Conservation (phyloP, 257 asterid genomes). For the Leonotis leonurus region DNA sequence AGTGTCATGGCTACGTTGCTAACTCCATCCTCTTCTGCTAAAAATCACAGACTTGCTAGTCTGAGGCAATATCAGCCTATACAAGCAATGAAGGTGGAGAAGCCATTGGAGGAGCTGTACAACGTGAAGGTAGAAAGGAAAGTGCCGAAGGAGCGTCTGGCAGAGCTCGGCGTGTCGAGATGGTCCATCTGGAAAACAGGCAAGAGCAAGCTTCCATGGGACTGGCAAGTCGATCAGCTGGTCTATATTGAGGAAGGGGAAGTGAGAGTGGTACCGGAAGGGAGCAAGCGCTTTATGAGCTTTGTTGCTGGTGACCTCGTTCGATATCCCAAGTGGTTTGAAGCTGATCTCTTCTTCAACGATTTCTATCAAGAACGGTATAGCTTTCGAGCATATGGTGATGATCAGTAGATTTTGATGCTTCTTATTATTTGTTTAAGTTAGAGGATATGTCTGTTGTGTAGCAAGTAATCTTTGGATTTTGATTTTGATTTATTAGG, state of each 20-base stretch:
- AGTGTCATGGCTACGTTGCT: slow-evolving; percentile 33
- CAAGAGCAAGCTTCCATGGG: slow-evolving; percentile 90
- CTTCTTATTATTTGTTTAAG: not conserved
- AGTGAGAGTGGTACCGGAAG: slow-evolving; percentile 94
- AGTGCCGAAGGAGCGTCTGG: slow-evolving; percentile 48
- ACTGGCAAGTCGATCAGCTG: slow-evolving; percentile 94
- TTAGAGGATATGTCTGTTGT: not conserved
- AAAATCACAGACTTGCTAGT: slow-evolving; percentile 11
- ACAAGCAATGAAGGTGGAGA: slow-evolving; percentile 51
- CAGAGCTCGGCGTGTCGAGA: slow-evolving; percentile 58
- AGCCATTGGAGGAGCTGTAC: slow-evolving; percentile 88
- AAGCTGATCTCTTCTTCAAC: slow-evolving; percentile 84
- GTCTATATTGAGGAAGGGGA: slow-evolving; percentile 96
- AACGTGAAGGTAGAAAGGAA: slow-evolving; percentile 73
- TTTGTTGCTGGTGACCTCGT: slow-evolving; percentile 88
- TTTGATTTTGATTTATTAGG: not conserved
- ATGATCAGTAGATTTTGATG: slow-evolving; percentile 32
- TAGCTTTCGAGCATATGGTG: slow-evolving; percentile 82
- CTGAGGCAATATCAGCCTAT: slow-evolving; percentile 16
- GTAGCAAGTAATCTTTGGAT: not conserved
- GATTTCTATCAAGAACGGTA: slow-evolving; percentile 90
- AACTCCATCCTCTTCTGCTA: slow-evolving; percentile 26
- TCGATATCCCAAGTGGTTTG: slow-evolving; percentile 95
- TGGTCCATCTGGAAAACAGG: slow-evolving; percentile 97
- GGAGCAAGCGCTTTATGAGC: slow-evolving; percentile 63